These are phyloP conservation scores for Trypanosoma melophagium DNA, from an alignment of 208 protist species.

Conservation along the genomic window DNA sequence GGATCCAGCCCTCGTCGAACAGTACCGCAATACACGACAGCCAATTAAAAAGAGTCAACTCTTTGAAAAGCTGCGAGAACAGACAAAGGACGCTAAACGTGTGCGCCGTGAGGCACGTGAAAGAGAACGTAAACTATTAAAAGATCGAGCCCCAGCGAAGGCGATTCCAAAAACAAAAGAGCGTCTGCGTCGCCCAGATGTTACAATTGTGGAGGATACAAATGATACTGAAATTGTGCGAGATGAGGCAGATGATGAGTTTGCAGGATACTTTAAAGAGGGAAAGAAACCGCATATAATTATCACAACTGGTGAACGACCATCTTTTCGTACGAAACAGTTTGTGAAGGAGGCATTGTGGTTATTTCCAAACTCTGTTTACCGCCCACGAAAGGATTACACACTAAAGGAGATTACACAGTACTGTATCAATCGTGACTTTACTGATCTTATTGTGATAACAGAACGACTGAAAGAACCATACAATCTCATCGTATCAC, in stretches of 20 bases:
- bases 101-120: conserved; percentile 78
- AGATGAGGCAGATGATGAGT: conserved; percentile 91
- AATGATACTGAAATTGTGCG: conserved; percentile 78
- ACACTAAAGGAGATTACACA: conserved; percentile 91
- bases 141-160: conserved; percentile 77
- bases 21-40: conserved; percentile 83
- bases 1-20: conserved; percentile 73
- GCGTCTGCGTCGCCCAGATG: conserved; percentile 68
- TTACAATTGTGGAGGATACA: conserved; percentile 73
- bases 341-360: conserved; percentile 89
- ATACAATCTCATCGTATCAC: conserved; percentile 85
- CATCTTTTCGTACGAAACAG: conserved; percentile 79
- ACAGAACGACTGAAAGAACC: conserved; percentile 87
- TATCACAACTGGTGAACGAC: conserved; percentile 89
- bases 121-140: conserved; percentile 65
- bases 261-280: conserved; percentile 74
- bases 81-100: conserved; percentile 90
- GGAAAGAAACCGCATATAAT: conserved; percentile 73
- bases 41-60: conserved; percentile 84
- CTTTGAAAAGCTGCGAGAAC: conserved; percentile 81
- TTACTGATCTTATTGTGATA: conserved; percentile 90
- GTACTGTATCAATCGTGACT: conserved; percentile 86
- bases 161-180: conserved; percentile 88
- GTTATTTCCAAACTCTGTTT: conserved; percentile 88
- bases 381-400: conserved; percentile 86